Evolutionary conservation across 768 basidiomycete genomes (phyloP).

Genomic region (Pleurotus tuoliensis): DNA sequence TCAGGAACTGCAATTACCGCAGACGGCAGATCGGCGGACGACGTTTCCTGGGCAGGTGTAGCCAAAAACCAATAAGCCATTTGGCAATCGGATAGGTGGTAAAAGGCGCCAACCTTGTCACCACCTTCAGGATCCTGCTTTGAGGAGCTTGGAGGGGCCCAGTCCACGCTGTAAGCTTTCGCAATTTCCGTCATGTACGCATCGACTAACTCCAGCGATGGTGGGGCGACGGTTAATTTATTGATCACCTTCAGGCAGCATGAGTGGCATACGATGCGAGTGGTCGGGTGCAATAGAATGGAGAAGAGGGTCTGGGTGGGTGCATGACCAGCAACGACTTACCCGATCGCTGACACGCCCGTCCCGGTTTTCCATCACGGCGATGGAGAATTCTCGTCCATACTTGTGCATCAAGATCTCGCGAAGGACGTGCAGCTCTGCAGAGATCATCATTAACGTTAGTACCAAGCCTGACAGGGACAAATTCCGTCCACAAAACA

Average conservation of each 20-base stretch:
- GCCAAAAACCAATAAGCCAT: not conserved
- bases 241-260: constrained; percentile 55
- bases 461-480: not conserved
- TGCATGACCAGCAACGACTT: constrained; percentile 22
- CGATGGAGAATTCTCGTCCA: constrained; percentile 83
- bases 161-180: constrained; percentile 76
- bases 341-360: constrained; percentile 82
- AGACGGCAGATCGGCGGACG: not conserved
- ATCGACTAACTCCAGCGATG: constrained; percentile 73
- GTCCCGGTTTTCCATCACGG: constrained; percentile 84
- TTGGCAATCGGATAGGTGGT: not conserved
- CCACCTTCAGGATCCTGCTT: constrained; percentile 27
- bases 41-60: not conserved
- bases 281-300: constrained; percentile 5
- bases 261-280: not conserved
- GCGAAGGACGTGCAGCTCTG: constrained; percentile 86
- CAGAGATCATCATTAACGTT: not conserved
- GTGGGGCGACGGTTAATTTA: constrained; percentile 70
- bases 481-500: not conserved
- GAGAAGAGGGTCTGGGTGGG: constrained; percentile 1
- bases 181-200: constrained; percentile 89
- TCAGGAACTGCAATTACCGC: constrained; percentile 17
- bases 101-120: constrained; percentile 32
- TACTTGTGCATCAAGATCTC: constrained; percentile 97
- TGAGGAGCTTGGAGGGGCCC: constrained; percentile 40